Percentiles rank a stretch among this genome's conserved stretches.
Evolutionary conservation across 257 asterid species (phyloP).

Genomic region (Solanum microdontum): DNA sequence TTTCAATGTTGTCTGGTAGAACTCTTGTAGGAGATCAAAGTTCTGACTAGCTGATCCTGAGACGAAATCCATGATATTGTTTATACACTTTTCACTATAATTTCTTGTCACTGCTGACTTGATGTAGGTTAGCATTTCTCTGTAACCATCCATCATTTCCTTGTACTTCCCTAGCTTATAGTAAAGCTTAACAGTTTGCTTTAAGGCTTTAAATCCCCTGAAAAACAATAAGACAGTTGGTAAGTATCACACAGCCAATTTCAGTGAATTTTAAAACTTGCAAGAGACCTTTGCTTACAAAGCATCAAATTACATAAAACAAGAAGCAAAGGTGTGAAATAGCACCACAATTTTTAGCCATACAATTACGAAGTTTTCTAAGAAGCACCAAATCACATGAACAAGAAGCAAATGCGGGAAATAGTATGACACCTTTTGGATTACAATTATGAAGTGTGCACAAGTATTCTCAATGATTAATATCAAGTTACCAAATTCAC

Average conservation of each 20-base stretch:
- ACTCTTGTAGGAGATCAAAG: slow-evolving; percentile 75
- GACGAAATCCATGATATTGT: slow-evolving; percentile 93
- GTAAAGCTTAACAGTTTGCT: slow-evolving; percentile 92
- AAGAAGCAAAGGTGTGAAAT: neutral
- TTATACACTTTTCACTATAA: slow-evolving; percentile 94
- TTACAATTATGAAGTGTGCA: neutral
- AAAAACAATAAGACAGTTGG: slow-evolving; percentile 10
- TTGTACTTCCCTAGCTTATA: slow-evolving; percentile 80
- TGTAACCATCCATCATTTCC: slow-evolving; percentile 95
- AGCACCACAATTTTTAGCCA: neutral
- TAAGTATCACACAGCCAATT: neutral
- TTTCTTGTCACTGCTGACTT: slow-evolving; percentile 96
- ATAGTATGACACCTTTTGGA: neutral
- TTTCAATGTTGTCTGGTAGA: slow-evolving; percentile 85
- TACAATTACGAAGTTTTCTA: neutral
- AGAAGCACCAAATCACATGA: neutral
- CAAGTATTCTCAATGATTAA: neutral
- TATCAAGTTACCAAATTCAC: neutral
- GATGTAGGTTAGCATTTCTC: slow-evolving; percentile 86
- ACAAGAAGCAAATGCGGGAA: neutral
- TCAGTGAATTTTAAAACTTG: neutral
- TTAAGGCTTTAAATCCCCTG: slow-evolving; percentile 99
- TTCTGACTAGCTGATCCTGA: slow-evolving; percentile 96
- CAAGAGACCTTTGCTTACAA: neutral
- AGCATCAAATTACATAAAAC: neutral